These are phyloP conservation scores for Chrysanthemum lavandulifolium DNA, from an alignment of 129 eudicot genomes.

Conservation along the genomic window DNA sequence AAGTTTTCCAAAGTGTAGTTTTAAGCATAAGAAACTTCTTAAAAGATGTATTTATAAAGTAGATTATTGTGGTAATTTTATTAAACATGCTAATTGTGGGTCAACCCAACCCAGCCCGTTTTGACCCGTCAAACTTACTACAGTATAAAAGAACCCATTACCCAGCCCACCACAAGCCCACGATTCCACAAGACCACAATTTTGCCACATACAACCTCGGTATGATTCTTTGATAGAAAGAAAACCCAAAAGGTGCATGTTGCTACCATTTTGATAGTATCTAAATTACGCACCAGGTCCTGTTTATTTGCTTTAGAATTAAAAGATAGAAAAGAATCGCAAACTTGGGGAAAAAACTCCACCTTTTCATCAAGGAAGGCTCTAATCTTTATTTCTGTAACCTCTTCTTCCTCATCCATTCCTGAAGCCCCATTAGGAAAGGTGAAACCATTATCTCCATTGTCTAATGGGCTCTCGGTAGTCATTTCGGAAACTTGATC, in stretches of 20 bases:
- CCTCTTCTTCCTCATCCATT: conserved; percentile 88
- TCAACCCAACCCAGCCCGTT: background rate
- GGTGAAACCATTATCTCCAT: conserved; percentile 57
- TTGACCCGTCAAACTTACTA: background rate
- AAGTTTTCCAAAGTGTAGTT: too few relatives aligned
- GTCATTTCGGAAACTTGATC: conserved; percentile 35
- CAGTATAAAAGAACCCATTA: background rate
- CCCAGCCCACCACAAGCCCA: too few relatives aligned
- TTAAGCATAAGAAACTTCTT: too few relatives aligned
- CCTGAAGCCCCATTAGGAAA: conserved; percentile 64
- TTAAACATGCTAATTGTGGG: too few relatives aligned
- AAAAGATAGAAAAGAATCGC: background rate
- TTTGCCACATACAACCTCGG: too few relatives aligned
- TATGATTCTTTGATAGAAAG: too few relatives aligned
- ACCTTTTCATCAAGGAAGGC: conserved; percentile 90
- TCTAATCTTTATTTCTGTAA: conserved; percentile 77
- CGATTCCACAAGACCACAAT: too few relatives aligned
- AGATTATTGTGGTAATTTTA: too few relatives aligned
- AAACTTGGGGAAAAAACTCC: background rate
- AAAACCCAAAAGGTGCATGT: too few relatives aligned
- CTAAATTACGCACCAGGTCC: too few relatives aligned
- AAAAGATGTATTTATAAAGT: too few relatives aligned
- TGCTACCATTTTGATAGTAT: too few relatives aligned
- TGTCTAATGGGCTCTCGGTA: conserved; percentile 33
- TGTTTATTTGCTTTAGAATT: background rate